Conservation (phyloP, 306 rosid genomes). For the Citrullus colocynthis region DNA sequence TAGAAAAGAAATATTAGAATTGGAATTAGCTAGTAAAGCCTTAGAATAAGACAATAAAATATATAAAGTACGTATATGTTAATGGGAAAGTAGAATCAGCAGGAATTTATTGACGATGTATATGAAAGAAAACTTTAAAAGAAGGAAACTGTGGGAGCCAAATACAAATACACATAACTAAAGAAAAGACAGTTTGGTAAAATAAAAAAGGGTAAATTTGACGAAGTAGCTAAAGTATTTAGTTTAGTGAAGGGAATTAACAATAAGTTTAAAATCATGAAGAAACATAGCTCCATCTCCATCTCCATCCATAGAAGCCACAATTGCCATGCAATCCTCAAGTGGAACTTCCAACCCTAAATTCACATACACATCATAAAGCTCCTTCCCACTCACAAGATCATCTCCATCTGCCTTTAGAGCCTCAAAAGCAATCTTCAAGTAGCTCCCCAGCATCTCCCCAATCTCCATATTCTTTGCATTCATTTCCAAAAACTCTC, state of each 20-base stretch:
- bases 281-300: conserved; percentile 59
- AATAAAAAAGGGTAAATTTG: too few species aligned
- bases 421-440: conserved; percentile 30
- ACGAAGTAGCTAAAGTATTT: not conserved
- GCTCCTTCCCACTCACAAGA: conserved; percentile 37
- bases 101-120: not conserved
- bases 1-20: too few species aligned
- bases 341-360: conserved; percentile 26
- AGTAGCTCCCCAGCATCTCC: conserved; percentile 14
- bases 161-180: not conserved
- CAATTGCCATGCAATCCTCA: conserved; percentile 37
- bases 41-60: too few species aligned
- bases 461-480: conserved; percentile 41
- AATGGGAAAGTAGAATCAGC: not conserved
- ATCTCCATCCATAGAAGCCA: conserved; percentile 50
- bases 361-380: conserved; percentile 28
- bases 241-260: conserved; percentile 31
- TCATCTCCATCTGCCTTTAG: conserved; percentile 37
- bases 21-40: too few species aligned
- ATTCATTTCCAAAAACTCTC: conserved; percentile 38
- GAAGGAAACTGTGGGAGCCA: not conserved
- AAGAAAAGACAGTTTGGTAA: not conserved
- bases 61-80: too few species aligned
- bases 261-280: conserved; percentile 47
- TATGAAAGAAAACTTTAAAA: not conserved